Base-by-base conservation (phyloP, 331 rosid species). In the Telfairia occidentalis region DNA sequence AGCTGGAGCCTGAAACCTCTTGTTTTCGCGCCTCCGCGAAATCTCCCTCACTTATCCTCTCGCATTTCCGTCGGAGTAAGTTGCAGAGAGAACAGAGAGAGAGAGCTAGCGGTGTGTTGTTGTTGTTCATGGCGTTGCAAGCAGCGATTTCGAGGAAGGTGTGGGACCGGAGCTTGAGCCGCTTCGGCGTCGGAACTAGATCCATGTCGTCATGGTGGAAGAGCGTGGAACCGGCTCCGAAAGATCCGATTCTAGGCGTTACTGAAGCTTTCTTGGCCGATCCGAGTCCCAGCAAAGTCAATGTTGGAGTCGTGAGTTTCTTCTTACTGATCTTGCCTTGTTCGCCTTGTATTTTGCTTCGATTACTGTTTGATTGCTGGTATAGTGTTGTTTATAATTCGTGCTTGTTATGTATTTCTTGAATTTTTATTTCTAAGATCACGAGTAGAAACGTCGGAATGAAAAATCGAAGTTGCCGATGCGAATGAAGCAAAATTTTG, bases 171-270 rank as follows among this genome's bases (percentile, higher is more conserved):
- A 84, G 83, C 85, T 75, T 50, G 16, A 32, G 63, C 78, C 54
- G 58, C 71, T 79, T 86, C 67, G 74, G 73, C 2, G 2, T 81
- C 58, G 96, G 96, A 69, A 78, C 71, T 24, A 85, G 97, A 76
- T 81, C 83, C 83, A 83, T 89, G 80, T 89, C 98, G 4, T 80
- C 96, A 10, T 94, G 96, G 96, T 94, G 95, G 91, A 78, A 84
- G 74, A 81, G 50, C 76, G 89, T 94, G 35, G 89, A 94, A 28
- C 97, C 86, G 0, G 96, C 98, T 57, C 88, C 97, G 2, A 94
- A 91, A 86, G 98, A 94, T 75, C 97, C 98, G 7, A 94, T 94
- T 82, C 98, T 94, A 79, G 96, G 98, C 21, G 98, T 91, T 50
- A 94, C 97, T 34, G 98, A 94, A 79, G 98, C 98, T 73, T 94